Evolutionary conservation across 768 basidiomycete genomes (phyloP), one percentile per base, ranked within the genome.

Genomic region (Hypsizygus marmoreus): DNA sequence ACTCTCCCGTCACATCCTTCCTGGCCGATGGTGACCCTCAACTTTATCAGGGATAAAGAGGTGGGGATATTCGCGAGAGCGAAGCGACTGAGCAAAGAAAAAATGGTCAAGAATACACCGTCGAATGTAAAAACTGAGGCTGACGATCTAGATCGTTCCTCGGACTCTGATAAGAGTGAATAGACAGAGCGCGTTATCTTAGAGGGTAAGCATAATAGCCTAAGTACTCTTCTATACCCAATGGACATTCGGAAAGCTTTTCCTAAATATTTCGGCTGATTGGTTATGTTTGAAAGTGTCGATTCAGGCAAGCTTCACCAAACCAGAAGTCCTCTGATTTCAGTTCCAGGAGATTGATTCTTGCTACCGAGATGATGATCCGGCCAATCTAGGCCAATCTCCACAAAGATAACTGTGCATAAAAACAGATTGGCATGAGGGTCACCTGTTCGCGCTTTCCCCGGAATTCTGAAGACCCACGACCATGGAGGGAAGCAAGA

Each of bases 11-110:
- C 84, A 0, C 97, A 99, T 59, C 82, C 86, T 1, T 88, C 85
- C 4, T 99, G 97, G 97, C 85, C 92, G 2, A 93, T 94, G 84
- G 88, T 98, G 26, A 92, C 87, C 2, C 74, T 89, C 45, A 92
- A 92, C 67, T 99, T 99, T 63, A 97, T 99, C 44, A 82, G 91
- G 20, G 93, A 97, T 56, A 76, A 77, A 11, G 84, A 88, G 50
- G 90, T 94, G 22, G 94, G 94, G 2, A 82, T 97, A 53, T 95
- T 87, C 64, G 85, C 90, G 10, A 76, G 95, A 6, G 91, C 85
- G 6, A 97, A 97, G 67, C 72, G 95, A 60, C 48, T 82, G 51
- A 62, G 68, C 45, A 59, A 82, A 75, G 64, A 42, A 22, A 39
- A 28, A 9, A 53, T 42, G 17, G 25, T n/a, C n/a, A n/a, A n/a